These are phyloP conservation scores for Plasmodium chabaudi DNA, from an alignment of 169 alveolate genomes.

Conservation along the genomic window DNA sequence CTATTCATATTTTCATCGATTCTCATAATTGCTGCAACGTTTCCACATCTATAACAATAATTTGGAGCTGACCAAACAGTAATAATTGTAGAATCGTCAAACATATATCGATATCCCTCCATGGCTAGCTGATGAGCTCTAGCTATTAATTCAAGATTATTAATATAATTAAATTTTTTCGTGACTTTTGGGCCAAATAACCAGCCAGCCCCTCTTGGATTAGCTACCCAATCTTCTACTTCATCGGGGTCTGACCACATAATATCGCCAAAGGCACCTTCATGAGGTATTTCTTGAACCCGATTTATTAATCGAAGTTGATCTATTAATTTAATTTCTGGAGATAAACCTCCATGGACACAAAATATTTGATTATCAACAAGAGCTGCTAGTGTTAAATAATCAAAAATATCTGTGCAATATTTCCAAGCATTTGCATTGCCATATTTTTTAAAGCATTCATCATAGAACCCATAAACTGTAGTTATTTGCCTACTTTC, in stretches of 20 bases:
- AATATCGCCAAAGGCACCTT: conserved; percentile 99
- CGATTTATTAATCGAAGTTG: conserved; percentile 96
- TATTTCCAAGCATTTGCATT: conserved; percentile 98
- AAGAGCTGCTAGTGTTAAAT: conserved; percentile 96
- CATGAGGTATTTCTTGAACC: conserved; percentile 99
- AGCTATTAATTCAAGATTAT: conserved; percentile 96
- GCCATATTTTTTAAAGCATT: conserved; percentile 98
- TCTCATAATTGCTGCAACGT: conserved; percentile 98
- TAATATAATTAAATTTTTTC: conserved; percentile 94
- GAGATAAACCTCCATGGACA: conserved; percentile 99
- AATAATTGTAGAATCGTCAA: conserved; percentile 94
- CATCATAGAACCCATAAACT: conserved; percentile 99
- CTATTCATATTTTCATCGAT: conserved; percentile 93
- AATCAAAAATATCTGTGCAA: conserved; percentile 98
- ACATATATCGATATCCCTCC: conserved; percentile 99
- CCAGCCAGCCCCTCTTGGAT: conserved; percentile 99
- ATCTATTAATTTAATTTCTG: conserved; percentile 94
- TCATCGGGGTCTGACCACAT: conserved; percentile 99
- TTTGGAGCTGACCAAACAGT: conserved; percentile 99
- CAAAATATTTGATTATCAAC: conserved; percentile 97
- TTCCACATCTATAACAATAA: conserved; percentile 99
- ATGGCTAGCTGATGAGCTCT: conserved; percentile 99
- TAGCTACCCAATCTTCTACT: conserved; percentile 98
- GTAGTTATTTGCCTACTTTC: conserved; percentile 98
- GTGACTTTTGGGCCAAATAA: conserved; percentile 98